A percentile compares a stretch with the other conserved stretches of the same genome.
These are phyloP conservation scores for Hirschfeldia incana DNA, from an alignment of 345 rosid species.

Conservation along the genomic window DNA sequence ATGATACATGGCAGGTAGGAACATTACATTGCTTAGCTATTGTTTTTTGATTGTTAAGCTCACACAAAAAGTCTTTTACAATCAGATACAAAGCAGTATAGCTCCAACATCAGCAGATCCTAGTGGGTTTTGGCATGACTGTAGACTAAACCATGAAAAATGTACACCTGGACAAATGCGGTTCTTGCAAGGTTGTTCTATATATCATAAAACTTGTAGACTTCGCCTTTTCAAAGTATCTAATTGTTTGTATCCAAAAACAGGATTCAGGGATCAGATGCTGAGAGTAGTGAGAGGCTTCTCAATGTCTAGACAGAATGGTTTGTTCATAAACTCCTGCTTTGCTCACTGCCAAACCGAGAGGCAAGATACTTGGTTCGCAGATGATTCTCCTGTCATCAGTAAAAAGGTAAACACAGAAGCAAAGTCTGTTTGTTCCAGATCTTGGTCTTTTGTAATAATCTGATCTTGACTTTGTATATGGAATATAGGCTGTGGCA, in stretches of 20 bases:
- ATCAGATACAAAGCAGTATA: conserved; percentile 85
- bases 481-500: conserved; percentile 65
- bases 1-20: conserved; percentile 98
- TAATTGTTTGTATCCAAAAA: neutral
- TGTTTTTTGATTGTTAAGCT: conserved; percentile 12
- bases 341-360: conserved; percentile 98
- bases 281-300: conserved; percentile 61
- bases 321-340: conserved; percentile 88
- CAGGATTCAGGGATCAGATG: conserved; percentile 84
- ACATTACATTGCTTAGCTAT: neutral
- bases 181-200: conserved; percentile 51
- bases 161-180: conserved; percentile 69
- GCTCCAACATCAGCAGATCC: conserved; percentile 95
- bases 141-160: conserved; percentile 72
- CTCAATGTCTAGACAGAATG: conserved; percentile 68
- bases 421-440: neutral
- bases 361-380: conserved; percentile 96
- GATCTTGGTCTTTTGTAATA: neutral
- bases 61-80: conserved; percentile 9
- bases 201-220: neutral
- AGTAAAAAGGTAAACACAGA: conserved; percentile 60
- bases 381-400: conserved; percentile 73
- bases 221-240: neutral
- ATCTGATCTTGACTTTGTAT: neutral
- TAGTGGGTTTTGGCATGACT: conserved; percentile 82